A percentile compares a stretch with the other conserved stretches of the same genome.
phyloP scores from a whole-genome alignment of 768 basidiomycete species.

The Trametes cubensis region DNA sequence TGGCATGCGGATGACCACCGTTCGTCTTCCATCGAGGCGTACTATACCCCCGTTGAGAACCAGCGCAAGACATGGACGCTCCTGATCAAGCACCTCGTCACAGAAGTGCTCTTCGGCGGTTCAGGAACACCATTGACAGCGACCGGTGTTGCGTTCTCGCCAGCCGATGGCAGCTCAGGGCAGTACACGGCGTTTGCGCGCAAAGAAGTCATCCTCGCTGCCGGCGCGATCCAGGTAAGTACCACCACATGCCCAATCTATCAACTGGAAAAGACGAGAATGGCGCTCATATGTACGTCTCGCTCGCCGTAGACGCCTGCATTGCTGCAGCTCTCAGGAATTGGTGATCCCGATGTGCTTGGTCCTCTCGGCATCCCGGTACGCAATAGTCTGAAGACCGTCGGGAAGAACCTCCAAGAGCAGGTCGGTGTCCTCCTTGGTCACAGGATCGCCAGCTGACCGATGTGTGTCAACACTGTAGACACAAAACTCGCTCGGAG shows the following conservation, averaged over 20 bases:
- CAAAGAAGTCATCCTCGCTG: slow-evolving; percentile 56
- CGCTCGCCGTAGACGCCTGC: slow-evolving; percentile 35
- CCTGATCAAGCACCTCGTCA: slow-evolving; percentile 44
- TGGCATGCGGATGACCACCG: slow-evolving; percentile 42
- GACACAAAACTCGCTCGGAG: slow-evolving; percentile 20
- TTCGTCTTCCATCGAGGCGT: slow-evolving; percentile 57
- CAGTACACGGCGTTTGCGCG: slow-evolving; percentile 45
- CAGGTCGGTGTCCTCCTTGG: slow-evolving; percentile 30
- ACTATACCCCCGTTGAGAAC: slow-evolving; percentile 55
- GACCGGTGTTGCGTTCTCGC: slow-evolving; percentile 50
- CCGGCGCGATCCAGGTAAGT: slow-evolving; percentile 46
- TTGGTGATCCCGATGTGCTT: slow-evolving; percentile 53
- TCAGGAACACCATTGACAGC: slow-evolving; percentile 42
- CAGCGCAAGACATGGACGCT: slow-evolving; percentile 52
- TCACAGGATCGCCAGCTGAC: neutral
- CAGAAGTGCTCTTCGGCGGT: slow-evolving; percentile 44
- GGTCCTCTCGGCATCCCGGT: slow-evolving; percentile 49
- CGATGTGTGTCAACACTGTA: neutral
- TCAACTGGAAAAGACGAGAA: neutral
- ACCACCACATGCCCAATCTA: too few relatives aligned
- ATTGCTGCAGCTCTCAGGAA: slow-evolving; percentile 56
- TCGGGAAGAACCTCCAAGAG: slow-evolving; percentile 62
- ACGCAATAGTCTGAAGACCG: slow-evolving; percentile 49
- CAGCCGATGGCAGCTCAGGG: slow-evolving; percentile 37
- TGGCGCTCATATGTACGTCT: neutral